A percentile compares a stretch with the other conserved stretches of the same genome.
Evolutionary conservation across 305 asterid genomes (phyloP).

Genomic region (Solanum hybrid): DNA sequence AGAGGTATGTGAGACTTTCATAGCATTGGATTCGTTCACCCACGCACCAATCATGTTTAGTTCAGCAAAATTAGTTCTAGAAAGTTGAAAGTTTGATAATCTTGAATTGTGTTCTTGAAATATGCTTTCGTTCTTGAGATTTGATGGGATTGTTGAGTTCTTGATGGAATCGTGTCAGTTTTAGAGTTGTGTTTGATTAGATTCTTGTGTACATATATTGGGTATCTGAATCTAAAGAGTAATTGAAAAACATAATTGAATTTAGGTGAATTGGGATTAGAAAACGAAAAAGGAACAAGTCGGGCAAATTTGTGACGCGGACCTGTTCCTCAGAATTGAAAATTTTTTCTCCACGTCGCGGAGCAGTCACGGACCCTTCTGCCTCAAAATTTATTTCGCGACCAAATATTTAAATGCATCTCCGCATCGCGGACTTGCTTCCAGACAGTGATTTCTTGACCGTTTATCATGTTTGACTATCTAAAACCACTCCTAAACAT

Average conservation of each 20-base stretch:
- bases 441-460: neutral
- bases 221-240: neutral
- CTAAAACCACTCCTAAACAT: neutral
- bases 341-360: neutral
- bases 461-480: neutral
- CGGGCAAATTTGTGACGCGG: neutral
- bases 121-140: neutral
- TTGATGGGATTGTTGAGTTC: neutral
- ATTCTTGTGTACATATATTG: neutral
- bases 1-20: neutral
- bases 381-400: neutral
- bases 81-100: neutral
- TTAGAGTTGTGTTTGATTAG: neutral
- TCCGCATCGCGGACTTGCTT: neutral
- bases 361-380: neutral
- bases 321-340: neutral
- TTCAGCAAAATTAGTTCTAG: neutral
- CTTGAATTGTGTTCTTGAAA: neutral
- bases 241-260: no score
- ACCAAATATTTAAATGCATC: neutral
- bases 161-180: neutral
- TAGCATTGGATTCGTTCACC: neutral
- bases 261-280: no score
- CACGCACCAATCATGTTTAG: neutral
- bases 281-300: neutral